Evolutionary conservation across 768 basidiomycete genomes (phyloP).

Genomic region (Rhodosporidiobolus sp.): DNA sequence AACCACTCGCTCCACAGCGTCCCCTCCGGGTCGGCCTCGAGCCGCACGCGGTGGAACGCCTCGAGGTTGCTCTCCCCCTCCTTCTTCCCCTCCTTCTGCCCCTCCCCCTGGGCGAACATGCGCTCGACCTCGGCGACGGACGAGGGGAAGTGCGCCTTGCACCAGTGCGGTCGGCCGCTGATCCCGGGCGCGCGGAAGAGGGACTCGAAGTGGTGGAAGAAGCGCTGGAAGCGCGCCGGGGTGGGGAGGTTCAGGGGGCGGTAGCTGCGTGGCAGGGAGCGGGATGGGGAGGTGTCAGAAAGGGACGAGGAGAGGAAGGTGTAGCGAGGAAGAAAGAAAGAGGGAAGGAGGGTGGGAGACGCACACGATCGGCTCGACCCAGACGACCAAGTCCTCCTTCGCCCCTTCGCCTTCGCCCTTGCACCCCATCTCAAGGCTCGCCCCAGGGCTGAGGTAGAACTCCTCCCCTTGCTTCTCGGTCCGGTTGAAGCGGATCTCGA

Average conservation of each 20-base stretch:
- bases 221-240: not conserved
- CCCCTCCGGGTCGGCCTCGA: not conserved
- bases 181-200: not conserved
- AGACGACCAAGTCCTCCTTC: not conserved
- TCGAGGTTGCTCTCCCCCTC: not conserved
- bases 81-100: not conserved
- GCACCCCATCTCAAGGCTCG: not conserved
- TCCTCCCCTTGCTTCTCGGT: not conserved
- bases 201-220: not conserved
- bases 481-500: conserved; percentile 3
- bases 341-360: too few relatives aligned
- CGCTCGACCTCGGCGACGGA: not conserved
- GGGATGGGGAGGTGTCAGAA: not conserved
- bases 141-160: conserved; percentile 2
- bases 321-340: too few relatives aligned
- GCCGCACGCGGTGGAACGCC: not conserved
- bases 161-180: not conserved
- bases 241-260: conserved; percentile 8
- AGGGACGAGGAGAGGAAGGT: not conserved
- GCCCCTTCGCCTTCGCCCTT: not conserved
- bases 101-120: not conserved
- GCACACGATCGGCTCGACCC: conserved; percentile 14
- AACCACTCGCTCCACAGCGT: not conserved
- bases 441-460: not conserved
- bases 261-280: not conserved